These are phyloP conservation scores for Rhynchospora breviuscula DNA, from an alignment of 176 grass and related monocot genomes.

Conservation along the genomic window DNA sequence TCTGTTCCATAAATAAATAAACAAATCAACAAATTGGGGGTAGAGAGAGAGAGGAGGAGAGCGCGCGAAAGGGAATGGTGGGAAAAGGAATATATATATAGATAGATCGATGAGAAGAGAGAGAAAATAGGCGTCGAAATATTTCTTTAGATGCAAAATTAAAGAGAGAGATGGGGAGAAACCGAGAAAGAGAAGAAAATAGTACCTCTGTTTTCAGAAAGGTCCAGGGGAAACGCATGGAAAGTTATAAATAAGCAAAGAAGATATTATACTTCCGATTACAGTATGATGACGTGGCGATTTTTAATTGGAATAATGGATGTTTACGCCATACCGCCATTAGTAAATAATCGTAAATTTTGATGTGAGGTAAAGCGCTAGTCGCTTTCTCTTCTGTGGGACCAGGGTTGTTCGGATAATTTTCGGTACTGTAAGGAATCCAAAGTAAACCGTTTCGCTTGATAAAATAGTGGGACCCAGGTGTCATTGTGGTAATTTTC, in stretches of 20 bases:
- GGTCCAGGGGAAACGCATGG: background rate
- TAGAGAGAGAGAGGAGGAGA: background rate
- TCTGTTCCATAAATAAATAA: background rate
- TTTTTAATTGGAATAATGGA: background rate
- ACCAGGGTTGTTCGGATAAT: background rate
- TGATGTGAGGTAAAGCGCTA: background rate
- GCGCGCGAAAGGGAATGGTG: conserved; percentile 10
- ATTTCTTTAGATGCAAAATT: background rate
- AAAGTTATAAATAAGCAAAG: background rate
- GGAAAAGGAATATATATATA: conserved; percentile 26
- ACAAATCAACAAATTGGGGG: background rate
- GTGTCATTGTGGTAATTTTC: background rate
- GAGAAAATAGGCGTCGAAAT: background rate
- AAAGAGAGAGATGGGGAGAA: background rate
- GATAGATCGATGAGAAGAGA: background rate
- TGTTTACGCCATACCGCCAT: background rate
- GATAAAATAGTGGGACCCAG: background rate
- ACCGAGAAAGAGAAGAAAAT: background rate
- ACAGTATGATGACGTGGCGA: background rate
- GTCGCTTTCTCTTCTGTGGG: background rate
- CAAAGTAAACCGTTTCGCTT: background rate
- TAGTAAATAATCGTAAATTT: background rate
- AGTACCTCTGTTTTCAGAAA: background rate
- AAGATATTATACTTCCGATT: background rate
- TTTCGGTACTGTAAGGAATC: background rate